A percentile compares a stretch with the other conserved stretches of the same genome.
Conservation (phyloP, 225 moss, liverwort and hornwort species). For the Pseudisothecium myosuroides region DNA sequence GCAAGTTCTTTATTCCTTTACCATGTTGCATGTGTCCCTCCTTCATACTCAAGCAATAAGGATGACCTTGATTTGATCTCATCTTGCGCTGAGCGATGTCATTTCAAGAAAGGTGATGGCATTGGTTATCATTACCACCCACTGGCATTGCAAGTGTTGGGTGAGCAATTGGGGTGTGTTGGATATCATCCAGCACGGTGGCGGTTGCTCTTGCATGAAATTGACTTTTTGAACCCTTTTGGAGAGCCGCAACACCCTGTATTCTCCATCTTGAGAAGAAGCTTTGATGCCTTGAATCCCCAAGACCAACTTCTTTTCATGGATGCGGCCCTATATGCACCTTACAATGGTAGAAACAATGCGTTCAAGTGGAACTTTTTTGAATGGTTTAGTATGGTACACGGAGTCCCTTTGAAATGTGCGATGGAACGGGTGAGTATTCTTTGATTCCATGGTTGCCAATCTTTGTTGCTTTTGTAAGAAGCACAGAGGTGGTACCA, state of each 20-base stretch:
- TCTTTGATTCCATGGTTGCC: neutral
- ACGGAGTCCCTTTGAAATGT: neutral
- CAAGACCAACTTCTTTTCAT: neutral
- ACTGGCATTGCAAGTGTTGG: neutral
- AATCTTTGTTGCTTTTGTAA: neutral
- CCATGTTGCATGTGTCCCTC: neutral
- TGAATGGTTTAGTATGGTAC: neutral
- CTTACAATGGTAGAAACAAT: fast-evolving
- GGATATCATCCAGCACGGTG: neutral
- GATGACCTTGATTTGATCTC: neutral
- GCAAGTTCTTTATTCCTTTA: neutral
- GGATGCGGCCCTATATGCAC: neutral
- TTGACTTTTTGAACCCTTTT: slow-evolving; percentile 1
- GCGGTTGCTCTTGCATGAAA: neutral
- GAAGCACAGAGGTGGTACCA: neutral
- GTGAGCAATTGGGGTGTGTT: neutral
- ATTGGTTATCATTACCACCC: neutral
- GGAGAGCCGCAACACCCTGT: neutral
- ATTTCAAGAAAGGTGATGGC: neutral
- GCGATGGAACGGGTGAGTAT: neutral
- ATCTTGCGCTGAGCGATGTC: neutral
- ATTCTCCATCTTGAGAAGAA: slow-evolving; percentile 4
- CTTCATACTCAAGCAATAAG: fast-evolving
- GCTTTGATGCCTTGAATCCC: neutral
- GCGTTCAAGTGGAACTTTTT: neutral